These are phyloP conservation scores for Candida argentea DNA, from an alignment of 805 yeast species.

Conservation along the genomic window DNA sequence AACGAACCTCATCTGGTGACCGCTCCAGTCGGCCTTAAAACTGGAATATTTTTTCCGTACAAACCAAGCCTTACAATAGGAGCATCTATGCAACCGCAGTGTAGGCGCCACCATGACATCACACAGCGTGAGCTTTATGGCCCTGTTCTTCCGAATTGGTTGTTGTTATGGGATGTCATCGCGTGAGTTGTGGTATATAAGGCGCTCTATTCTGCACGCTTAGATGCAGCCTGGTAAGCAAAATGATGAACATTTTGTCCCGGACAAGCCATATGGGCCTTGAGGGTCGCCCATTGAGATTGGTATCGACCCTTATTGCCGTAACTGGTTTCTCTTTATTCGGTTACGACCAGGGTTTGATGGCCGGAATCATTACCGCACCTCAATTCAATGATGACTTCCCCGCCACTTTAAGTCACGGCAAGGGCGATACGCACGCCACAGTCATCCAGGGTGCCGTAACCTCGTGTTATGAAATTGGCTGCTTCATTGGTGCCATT, in stretches of 20 bases:
- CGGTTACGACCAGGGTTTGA: constrained; percentile 75
- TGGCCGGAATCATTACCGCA: constrained; percentile 51
- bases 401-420: constrained; percentile 13
- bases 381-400: constrained; percentile 32
- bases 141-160: too few species aligned
- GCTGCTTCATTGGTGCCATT: constrained; percentile 68
- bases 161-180: too few species aligned
- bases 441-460: constrained; percentile 57
- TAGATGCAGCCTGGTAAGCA: background rate
- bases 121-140: too few species aligned
- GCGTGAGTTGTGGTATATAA: too few species aligned
- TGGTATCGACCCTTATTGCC: constrained; percentile 15
- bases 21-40: too few species aligned
- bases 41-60: too few species aligned
- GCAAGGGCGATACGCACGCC: constrained; percentile 13
- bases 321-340: constrained; percentile 31
- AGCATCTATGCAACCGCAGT: too few species aligned
- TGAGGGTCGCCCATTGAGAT: constrained; percentile 4
- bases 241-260: constrained; percentile 2
- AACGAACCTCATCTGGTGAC: too few species aligned
- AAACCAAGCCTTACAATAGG: too few species aligned
- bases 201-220: too few species aligned
- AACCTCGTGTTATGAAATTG: constrained; percentile 59
- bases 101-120: too few species aligned
- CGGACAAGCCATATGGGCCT: constrained; percentile 4